Evolutionary conservation across 257 asterid genomes (phyloP).

Genomic region (Scutellaria galericulata): DNA sequence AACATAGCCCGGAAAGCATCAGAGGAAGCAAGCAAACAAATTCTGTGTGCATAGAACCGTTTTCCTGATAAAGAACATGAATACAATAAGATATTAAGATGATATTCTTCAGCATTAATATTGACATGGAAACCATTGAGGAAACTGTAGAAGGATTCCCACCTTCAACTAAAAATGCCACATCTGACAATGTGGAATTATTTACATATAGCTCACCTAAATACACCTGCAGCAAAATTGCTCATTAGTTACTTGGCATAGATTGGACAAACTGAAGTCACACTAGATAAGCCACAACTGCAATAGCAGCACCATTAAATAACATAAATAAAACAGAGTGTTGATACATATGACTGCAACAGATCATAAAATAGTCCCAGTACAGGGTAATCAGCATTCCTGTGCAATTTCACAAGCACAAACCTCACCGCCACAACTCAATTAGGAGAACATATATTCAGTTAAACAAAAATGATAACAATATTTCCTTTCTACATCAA

Average conservation of each 20-base stretch:
- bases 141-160: constrained; percentile 15
- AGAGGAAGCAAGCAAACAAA: constrained; percentile 94
- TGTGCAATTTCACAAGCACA: not conserved
- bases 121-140: constrained; percentile 18
- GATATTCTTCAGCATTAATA: constrained; percentile 21
- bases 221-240: constrained; percentile 65
- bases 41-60: constrained; percentile 94
- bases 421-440: not conserved
- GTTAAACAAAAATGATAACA: not conserved
- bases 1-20: constrained; percentile 99
- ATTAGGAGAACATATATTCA: not conserved
- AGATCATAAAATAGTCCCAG: not conserved
- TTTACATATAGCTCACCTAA: constrained; percentile 87
- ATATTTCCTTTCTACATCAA: too few relatives aligned
- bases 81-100: constrained; percentile 19
- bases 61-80: constrained; percentile 47
- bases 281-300: not conserved
- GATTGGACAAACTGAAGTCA: not conserved
- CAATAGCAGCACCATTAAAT: constrained; percentile 4
- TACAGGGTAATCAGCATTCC: not conserved
- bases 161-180: constrained; percentile 91
- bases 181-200: constrained; percentile 74
- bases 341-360: not conserved
- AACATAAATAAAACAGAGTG: not conserved
- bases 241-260: constrained; percentile 10